A percentile compares a stretch with the other conserved stretches of the same genome.
Conservation (phyloP, 73 alveolate genomes). For the Paraurostyla sp. region DNA sequence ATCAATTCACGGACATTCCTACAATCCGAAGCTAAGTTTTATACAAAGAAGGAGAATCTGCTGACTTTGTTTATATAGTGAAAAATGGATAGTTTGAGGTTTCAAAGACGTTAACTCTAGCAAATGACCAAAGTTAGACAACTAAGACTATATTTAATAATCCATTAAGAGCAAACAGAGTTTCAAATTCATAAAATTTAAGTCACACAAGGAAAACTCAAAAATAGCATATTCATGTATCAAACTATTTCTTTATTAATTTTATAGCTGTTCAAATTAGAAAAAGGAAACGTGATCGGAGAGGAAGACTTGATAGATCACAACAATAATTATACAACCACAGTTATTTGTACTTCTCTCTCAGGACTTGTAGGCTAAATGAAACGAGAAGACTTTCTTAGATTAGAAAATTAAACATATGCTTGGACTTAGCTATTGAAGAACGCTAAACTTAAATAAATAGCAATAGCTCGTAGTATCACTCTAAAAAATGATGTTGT, state of each 20-base stretch:
- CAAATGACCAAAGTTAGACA: conserved; percentile 56
- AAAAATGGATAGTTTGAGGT: conserved; percentile 70
- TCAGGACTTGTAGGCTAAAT: conserved; percentile 34
- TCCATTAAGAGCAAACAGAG: conserved; percentile 42
- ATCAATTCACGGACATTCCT: conserved; percentile 17
- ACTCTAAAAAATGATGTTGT: conserved; percentile 25
- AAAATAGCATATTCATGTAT: conserved; percentile 6
- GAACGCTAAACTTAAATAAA: conserved; percentile 27
- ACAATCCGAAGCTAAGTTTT: conserved; percentile 32
- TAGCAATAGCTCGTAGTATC: conserved; percentile 14
- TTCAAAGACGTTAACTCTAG: conserved; percentile 30
- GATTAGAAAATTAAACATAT: conserved; percentile 22
- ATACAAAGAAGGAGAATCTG: conserved; percentile 68
- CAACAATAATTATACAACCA: not conserved
- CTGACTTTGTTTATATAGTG: conserved; percentile 52
- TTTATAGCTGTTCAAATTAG: conserved; percentile 62
- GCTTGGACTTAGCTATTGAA: conserved; percentile 28
- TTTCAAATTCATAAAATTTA: not conserved
- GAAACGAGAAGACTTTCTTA: conserved; percentile 33
- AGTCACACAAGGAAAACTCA: not conserved
- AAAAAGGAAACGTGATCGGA: conserved; percentile 45
- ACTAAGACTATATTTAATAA: conserved; percentile 20
- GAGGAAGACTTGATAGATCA: conserved; percentile 32
- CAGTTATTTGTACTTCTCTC: conserved; percentile 33
- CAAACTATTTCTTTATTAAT: not conserved